These are phyloP conservation scores for Puccinellia tenuiflora DNA, from an alignment of 176 grass and related monocot species.

Conservation along the genomic window DNA sequence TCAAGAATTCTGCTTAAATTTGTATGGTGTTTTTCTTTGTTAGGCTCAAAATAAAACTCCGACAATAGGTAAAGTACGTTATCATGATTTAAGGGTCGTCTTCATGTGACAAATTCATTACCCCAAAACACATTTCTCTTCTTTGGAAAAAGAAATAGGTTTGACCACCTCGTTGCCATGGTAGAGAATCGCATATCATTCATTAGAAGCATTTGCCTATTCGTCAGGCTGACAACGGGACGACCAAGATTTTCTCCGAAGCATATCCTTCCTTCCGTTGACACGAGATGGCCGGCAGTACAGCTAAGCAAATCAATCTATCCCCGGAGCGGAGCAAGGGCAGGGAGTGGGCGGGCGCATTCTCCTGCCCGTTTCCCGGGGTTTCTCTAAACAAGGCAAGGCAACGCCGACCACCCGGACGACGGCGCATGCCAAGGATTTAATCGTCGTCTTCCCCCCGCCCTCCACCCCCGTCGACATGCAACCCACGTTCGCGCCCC, in stretches of 20 bases:
- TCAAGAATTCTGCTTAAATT: no score
- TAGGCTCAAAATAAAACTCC: not conserved
- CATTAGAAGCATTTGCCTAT: not conserved
- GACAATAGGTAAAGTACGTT: not conserved
- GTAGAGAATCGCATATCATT: not conserved
- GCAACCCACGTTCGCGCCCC: constrained; percentile 46
- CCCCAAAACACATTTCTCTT: no score
- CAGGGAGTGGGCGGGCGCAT: constrained; percentile 37
- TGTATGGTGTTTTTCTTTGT: not conserved
- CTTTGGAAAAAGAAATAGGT: not conserved
- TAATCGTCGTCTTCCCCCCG: not conserved
- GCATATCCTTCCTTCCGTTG: not conserved
- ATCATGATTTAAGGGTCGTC: not conserved
- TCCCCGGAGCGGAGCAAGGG: not conserved
- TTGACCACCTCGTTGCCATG: not conserved
- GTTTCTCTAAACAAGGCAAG: constrained; percentile 22
- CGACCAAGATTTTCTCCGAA: not conserved
- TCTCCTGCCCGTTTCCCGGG: constrained; percentile 39
- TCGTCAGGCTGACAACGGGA: not conserved
- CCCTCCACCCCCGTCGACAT: constrained; percentile 16
- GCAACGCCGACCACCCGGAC: not conserved
- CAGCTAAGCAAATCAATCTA: not conserved
- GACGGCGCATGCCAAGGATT: not conserved
- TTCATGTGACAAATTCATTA: not conserved
- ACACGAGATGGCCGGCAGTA: not conserved